These are phyloP conservation scores for Nakaseomyces bracarensis DNA, from an alignment of 1,139 yeast genomes.

Conservation along the genomic window DNA sequence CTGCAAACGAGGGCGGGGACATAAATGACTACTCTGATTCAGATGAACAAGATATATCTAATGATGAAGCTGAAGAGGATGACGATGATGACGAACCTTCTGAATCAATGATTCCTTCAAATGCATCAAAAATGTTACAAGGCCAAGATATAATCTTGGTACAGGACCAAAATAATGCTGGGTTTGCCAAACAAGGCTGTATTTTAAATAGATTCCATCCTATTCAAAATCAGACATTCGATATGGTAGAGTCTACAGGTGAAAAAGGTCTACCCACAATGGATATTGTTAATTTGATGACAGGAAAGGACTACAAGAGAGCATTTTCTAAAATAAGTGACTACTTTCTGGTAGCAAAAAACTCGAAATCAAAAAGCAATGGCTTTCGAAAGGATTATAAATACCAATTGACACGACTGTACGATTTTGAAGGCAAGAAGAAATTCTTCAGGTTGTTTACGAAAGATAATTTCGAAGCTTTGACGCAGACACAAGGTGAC, in stretches of 20 bases:
- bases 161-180: constrained; percentile 18
- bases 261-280: constrained; percentile 49
- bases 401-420: constrained; percentile 45
- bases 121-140: constrained; percentile 28
- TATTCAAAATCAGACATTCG: constrained; percentile 52
- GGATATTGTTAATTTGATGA: constrained; percentile 40
- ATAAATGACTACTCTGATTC: constrained; percentile 26
- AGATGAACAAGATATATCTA: constrained; percentile 7
- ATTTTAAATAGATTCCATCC: constrained; percentile 50
- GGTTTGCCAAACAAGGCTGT: constrained; percentile 17
- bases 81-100: constrained; percentile 16
- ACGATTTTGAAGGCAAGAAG: constrained; percentile 65
- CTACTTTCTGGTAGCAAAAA: constrained; percentile 35
- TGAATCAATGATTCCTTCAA: constrained; percentile 29
- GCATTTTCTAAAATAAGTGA: constrained; percentile 46
- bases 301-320: constrained; percentile 48
- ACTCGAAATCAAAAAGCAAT: constrained; percentile 30
- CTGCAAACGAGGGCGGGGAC: constrained; percentile 18
- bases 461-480: constrained; percentile 34
- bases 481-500: constrained; percentile 13
- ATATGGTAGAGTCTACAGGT: constrained; percentile 37
- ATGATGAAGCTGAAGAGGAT: constrained; percentile 27
- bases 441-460: constrained; percentile 66
- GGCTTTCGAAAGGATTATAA: constrained; percentile 24
- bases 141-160: constrained; percentile 28